Evolutionary conservation across 805 yeast species (phyloP), one percentile per base, ranked within the genome.

Genomic region (Saturnispora serradocipensis): DNA sequence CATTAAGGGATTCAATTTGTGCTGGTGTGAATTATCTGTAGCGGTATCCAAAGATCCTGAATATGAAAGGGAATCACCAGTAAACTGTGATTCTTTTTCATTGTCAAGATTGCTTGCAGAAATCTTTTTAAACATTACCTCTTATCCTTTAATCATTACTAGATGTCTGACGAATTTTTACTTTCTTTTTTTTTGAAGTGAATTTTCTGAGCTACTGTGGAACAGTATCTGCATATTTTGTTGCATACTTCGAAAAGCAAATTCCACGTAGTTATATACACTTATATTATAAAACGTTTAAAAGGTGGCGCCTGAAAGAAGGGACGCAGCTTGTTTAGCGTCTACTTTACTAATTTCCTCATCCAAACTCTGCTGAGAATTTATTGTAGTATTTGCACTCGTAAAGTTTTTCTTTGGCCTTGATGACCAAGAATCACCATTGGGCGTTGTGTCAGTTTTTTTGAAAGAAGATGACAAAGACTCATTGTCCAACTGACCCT

Each of bases 281-380:
- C 27, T 8, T 25, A 36, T 13, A 24, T 22, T 18, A 38, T 38
- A 9, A 18, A 46, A 18, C 27, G 30, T 30, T 51, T 65, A 81
- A 59, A 86, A 86, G 4, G 87, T 80, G 2, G 91, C 81, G 4
- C 81, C 82, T 1, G 96, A 95, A 27, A 90, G 72, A 40, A 91
- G 59, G 35, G 80, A 72, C 0, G 96, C 97, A 1, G 96, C 98
- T 59, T 81, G 82, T 54, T 79, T 80, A 0, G 96, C 95, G 66
- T 88, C 91, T 5, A 88, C 77, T 5, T 69, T 71, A 3, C 55
- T 27, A 4, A 58, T 46, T 24, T 57, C 59, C 2, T 55, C 59
- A 40, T 40, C 36, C 1, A 50, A 28, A 48, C 35, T 51, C 25
- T 11, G 36, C 30, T 35, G 43, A 2, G 6, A 38, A 16, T 16